A percentile compares a stretch with the other conserved stretches of the same genome.
Evolutionary conservation across 768 basidiomycete genomes (phyloP).

Genomic region (Podaxis pistillaris): DNA sequence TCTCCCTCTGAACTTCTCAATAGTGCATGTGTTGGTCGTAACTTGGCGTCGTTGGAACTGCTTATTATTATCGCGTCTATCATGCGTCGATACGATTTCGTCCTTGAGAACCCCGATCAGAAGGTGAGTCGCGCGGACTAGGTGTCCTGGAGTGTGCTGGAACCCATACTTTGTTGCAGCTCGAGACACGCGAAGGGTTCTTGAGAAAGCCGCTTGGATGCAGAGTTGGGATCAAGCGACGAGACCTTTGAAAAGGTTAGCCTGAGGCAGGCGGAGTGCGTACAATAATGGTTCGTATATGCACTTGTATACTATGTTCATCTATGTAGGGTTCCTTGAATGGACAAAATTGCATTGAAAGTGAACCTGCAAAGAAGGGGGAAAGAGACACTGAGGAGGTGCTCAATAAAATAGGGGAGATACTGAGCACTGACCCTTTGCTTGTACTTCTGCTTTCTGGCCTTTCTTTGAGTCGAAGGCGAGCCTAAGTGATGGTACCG

Average conservation of each 20-base stretch:
- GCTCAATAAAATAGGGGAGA: neutral
- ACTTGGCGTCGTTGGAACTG: constrained; percentile 78
- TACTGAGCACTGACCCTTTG: no score
- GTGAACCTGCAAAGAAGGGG: neutral
- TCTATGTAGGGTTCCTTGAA: neutral
- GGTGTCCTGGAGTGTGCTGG: neutral
- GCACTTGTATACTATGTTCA: neutral
- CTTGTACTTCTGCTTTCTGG: no score
- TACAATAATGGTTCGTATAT: neutral
- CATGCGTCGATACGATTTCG: constrained; percentile 71
- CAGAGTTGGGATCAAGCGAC: constrained; percentile 67
- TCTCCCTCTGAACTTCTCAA: constrained; percentile 13
- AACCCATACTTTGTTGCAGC: constrained; percentile 31
- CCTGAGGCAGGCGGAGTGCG: neutral
- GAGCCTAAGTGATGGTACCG: no score
- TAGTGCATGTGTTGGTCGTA: constrained; percentile 83
- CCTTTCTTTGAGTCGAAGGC: no score
- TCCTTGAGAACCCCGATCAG: constrained; percentile 58
- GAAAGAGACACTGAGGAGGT: neutral
- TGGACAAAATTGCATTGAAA: neutral
- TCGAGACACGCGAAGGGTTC: constrained; percentile 83
- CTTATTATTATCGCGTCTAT: constrained; percentile 81
- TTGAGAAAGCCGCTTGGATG: constrained; percentile 79
- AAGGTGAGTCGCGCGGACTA: constrained; percentile 37
- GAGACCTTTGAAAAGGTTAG: constrained; percentile 33